A percentile compares a stretch with the other conserved stretches of the same genome.
Evolutionary conservation across 768 basidiomycete genomes (phyloP).

Genomic region (Lanmaoa pseudosensibilis): DNA sequence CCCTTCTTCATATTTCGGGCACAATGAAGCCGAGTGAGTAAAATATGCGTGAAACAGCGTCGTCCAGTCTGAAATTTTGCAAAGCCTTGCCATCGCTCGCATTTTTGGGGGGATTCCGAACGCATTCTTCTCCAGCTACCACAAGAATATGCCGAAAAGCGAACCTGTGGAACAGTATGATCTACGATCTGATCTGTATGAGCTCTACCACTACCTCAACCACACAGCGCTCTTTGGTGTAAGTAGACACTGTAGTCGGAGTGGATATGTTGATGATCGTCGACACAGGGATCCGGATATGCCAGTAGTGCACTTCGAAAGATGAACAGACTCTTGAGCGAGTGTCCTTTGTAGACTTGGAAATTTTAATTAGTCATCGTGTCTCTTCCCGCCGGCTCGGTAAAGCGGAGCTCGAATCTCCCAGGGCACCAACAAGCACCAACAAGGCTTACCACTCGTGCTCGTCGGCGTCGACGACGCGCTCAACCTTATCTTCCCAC

Average conservation of each 20-base stretch:
- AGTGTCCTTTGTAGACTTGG: constrained; percentile 23
- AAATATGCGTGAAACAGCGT: neutral
- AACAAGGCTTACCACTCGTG: constrained; percentile 31
- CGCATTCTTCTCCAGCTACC: constrained; percentile 65
- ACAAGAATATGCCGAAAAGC: constrained; percentile 59
- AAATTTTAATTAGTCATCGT: constrained; percentile 16
- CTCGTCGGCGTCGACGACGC: constrained; percentile 20
- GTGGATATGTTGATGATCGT: neutral
- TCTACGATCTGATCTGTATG: constrained; percentile 66
- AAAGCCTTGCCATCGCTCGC: constrained; percentile 71
- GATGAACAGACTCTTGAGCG: constrained; percentile 42
- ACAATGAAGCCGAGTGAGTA: constrained; percentile 78
- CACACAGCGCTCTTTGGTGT: constrained; percentile 81
- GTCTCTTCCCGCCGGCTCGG: neutral
- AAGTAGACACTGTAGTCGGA: constrained; percentile 26
- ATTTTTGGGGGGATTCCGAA: constrained; percentile 76
- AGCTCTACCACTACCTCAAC: constrained; percentile 80
- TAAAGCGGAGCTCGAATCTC: constrained; percentile 15
- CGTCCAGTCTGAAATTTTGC: constrained; percentile 1
- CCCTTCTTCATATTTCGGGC: constrained; percentile 77
- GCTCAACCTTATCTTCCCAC: constrained; percentile 18
- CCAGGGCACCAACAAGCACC: constrained; percentile 18
- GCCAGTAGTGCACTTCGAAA: constrained; percentile 53
- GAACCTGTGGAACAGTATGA: constrained; percentile 66
- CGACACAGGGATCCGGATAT: constrained; percentile 47